Conservation (phyloP, 83 land plant species). For the Thuja plicata region DNA sequence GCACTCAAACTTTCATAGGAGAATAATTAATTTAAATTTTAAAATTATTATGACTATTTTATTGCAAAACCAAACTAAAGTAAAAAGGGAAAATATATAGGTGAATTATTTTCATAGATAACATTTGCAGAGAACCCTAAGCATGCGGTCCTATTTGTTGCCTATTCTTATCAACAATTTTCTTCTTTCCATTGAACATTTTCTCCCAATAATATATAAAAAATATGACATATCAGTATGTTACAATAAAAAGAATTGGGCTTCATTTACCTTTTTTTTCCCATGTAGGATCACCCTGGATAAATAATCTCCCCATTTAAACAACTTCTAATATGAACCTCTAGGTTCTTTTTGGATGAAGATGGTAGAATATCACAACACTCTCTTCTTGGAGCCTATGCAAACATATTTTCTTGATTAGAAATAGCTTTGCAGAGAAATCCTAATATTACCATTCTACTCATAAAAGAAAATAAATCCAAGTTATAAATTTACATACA, state of each 20-base stretch:
- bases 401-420: not conserved
- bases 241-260: not conserved
- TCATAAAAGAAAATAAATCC: not conserved
- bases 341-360: not conserved
- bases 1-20: not conserved
- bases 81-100: not conserved
- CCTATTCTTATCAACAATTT: not conserved
- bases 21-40: not conserved
- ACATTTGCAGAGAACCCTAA: not conserved
- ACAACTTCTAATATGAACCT: conserved; percentile 13
- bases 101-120: not conserved
- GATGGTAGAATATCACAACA: conserved; percentile 33
- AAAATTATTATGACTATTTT: not conserved
- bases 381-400: conserved; percentile 28
- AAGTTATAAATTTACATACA: not conserved
- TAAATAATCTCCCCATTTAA: conserved; percentile 14
- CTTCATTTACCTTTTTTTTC: not conserved
- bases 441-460: not conserved
- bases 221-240: not conserved
- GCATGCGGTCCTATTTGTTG: not conserved
- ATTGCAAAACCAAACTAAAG: not conserved
- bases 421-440: not conserved
- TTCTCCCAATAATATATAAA: not conserved
- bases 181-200: not conserved
- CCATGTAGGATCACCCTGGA: not conserved